Evolutionary conservation across 1,139 yeast genomes (phyloP).

Genomic region (Fermentozyma sake): DNA sequence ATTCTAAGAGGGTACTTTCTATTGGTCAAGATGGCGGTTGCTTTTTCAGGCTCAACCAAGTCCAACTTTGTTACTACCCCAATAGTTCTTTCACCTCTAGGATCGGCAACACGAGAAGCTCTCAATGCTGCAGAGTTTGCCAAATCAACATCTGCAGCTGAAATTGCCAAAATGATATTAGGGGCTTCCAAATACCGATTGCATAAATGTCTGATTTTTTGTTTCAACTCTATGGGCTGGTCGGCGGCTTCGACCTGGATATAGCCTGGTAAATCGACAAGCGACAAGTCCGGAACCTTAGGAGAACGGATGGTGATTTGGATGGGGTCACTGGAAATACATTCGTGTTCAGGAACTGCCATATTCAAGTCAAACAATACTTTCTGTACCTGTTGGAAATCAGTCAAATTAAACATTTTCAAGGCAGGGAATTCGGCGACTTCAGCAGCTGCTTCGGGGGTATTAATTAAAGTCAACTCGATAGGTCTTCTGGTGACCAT

Average conservation of each 20-base stretch:
- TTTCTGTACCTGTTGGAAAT: slow-evolving; percentile 83
- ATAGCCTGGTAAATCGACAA: slow-evolving; percentile 96
- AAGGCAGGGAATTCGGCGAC: slow-evolving; percentile 93
- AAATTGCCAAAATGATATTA: slow-evolving; percentile 89
- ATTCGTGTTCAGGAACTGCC: slow-evolving; percentile 84
- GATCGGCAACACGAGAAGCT: slow-evolving; percentile 91
- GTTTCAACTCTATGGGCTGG: slow-evolving; percentile 82
- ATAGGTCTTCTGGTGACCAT: slow-evolving; percentile 97
- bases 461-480: slow-evolving; percentile 84
- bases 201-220: slow-evolving; percentile 74
- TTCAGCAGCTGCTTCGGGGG: slow-evolving; percentile 78
- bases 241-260: slow-evolving; percentile 96
- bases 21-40: slow-evolving; percentile 65
- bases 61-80: slow-evolving; percentile 96
- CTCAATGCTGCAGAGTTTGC: slow-evolving; percentile 93
- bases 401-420: slow-evolving; percentile 75
- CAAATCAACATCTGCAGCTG: slow-evolving; percentile 96
- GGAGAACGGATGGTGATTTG: slow-evolving; percentile 90
- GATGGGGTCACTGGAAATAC: slow-evolving; percentile 87
- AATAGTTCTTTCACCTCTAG: slow-evolving; percentile 89
- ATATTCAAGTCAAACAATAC: slow-evolving; percentile 80
- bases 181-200: slow-evolving; percentile 85
- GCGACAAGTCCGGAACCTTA: slow-evolving; percentile 84
- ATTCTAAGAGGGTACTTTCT: slow-evolving; percentile 82
- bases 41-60: slow-evolving; percentile 73